Base-by-base conservation (phyloP, 768 basidiomycete species). In the Leucocoprinus leucothites region DNA sequence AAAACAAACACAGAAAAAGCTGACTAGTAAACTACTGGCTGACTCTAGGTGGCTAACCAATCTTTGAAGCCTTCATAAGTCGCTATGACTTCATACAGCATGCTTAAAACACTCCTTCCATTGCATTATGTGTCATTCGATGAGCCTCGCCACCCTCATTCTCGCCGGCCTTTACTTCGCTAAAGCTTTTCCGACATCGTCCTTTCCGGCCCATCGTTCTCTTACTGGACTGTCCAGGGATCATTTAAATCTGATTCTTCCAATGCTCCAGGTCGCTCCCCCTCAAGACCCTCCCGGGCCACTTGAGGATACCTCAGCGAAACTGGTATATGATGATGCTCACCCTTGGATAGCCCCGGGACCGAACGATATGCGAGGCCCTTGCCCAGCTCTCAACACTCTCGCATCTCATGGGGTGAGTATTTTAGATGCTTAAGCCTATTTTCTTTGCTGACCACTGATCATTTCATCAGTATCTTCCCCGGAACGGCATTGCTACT, bases 131-230 rank as follows among this genome's bases (percentile, higher is more conserved):
- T 9, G 6, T 45, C 19, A 22, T 21, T 4, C 25, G 21, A 24
- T 45, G 21, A 34, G 5, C 5, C 31, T 51, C 13, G 50, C 41
- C 25, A 24, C 40, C 16, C 50, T 51, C 26, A 40, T 41, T 35
- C 56, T 57, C 14, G 49, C 42, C 18, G 9, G 5, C 1, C 43
- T 24, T 13, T 19, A 13, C 6, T 13, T 6, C 5, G 13, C 13
- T 13, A 34, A 13, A 22, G 22, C 45, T 5, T 54, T 44, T 11
- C 4, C 53, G 21, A 41, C 35, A 11, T n/a, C 36, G 9, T 51
- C 51, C 9, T 61, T 56, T 19, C 60, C 60, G 14, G 31, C 53
- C 21, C 53, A 61, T 28, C 49, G 45, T 14, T 58, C 57, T 3
- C 31, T 58, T 3, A 53, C 60, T 35, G 57, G 57, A 3, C 42